phyloP scores from a whole-genome alignment of 1,284 basidiomycete species.

The Macrocystidia cucumis region DNA sequence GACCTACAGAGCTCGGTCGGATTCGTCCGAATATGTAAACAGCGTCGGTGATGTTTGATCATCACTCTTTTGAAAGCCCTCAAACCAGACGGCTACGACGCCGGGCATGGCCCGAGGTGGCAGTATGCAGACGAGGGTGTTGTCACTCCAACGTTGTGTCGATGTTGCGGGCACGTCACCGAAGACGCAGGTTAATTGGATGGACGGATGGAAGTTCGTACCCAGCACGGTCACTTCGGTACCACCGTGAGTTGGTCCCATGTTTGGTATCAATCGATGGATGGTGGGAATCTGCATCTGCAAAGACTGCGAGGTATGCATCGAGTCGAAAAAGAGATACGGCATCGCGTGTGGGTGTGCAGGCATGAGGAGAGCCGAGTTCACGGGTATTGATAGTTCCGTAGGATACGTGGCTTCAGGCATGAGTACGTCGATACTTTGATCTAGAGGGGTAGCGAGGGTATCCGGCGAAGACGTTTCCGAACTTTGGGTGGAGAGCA shows the following conservation, averaged over 20 bases:
- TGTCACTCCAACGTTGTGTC: slow-evolving; percentile 90
- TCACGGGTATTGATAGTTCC: too few relatives aligned
- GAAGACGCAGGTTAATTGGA: slow-evolving; percentile 77
- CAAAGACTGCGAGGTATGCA: slow-evolving; percentile 33
- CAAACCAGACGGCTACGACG: slow-evolving; percentile 86
- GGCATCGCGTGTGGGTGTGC: slow-evolving; percentile 34
- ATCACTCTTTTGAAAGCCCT: slow-evolving; percentile 57
- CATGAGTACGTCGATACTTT: slow-evolving; percentile 25
- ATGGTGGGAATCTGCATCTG: slow-evolving; percentile 57
- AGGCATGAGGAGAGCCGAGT: slow-evolving; percentile 14
- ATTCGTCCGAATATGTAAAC: slow-evolving; percentile 89
- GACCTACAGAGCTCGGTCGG: slow-evolving; percentile 78
- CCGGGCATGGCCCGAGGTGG: slow-evolving; percentile 83
- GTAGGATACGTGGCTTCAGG: too few relatives aligned
- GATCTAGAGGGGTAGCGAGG: slow-evolving; percentile 29
- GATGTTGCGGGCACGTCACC: slow-evolving; percentile 78
- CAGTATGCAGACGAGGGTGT: slow-evolving; percentile 88
- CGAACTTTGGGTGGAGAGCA: slow-evolving; percentile 25
- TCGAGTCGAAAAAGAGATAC: slow-evolving; percentile 54
- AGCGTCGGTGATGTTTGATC: slow-evolving; percentile 49
- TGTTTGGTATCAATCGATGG: slow-evolving; percentile 83
- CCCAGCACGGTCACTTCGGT: slow-evolving; percentile 95
- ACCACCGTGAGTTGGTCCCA: slow-evolving; percentile 89
- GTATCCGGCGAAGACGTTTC: slow-evolving; percentile 35
- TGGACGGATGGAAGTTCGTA: slow-evolving; percentile 72